These are phyloP conservation scores for Hypoxylon sp. DNA, from an alignment of 2,329 filamentous ascomycete genomes.

Conservation along the genomic window DNA sequence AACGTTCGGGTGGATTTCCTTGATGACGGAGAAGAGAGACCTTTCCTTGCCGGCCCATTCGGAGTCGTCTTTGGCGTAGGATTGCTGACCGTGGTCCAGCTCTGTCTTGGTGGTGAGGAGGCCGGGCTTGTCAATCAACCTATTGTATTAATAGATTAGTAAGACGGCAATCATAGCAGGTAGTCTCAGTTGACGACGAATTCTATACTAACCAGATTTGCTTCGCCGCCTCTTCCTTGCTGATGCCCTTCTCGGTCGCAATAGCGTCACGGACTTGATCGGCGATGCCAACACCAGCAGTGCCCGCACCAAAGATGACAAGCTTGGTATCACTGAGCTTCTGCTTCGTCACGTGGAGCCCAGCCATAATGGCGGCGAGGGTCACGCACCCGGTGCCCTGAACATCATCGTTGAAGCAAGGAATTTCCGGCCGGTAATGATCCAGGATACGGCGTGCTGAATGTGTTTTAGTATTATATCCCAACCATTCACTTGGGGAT, in stretches of 20 bases:
- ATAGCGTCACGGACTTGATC: constrained; percentile 88
- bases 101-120: constrained; percentile 74
- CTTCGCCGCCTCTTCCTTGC: constrained; percentile 78
- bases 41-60: constrained; percentile 72
- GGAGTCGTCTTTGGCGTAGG: constrained; percentile 72
- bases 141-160: constrained; percentile 57
- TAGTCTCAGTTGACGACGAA: no score
- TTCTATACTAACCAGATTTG: constrained; percentile 77
- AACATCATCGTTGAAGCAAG: constrained; percentile 93
- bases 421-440: constrained; percentile 76
- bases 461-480: neutral
- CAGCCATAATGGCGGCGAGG: constrained; percentile 83
- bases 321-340: constrained; percentile 77
- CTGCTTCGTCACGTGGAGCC: constrained; percentile 74
- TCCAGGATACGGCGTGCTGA: constrained; percentile 75
- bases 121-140: constrained; percentile 85
- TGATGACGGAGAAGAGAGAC: constrained; percentile 74
- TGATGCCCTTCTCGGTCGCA: constrained; percentile 72
- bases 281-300: constrained; percentile 86
- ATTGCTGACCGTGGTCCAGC: constrained; percentile 74
- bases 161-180: constrained; percentile 1
- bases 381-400: constrained; percentile 92
- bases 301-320: constrained; percentile 83
- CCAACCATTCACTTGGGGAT: neutral
- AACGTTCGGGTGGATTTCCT: constrained; percentile 80